These are phyloP conservation scores for Entomortierella beljakovae DNA, from an alignment of 192 early-diverging fungal genomes.

Conservation along the genomic window DNA sequence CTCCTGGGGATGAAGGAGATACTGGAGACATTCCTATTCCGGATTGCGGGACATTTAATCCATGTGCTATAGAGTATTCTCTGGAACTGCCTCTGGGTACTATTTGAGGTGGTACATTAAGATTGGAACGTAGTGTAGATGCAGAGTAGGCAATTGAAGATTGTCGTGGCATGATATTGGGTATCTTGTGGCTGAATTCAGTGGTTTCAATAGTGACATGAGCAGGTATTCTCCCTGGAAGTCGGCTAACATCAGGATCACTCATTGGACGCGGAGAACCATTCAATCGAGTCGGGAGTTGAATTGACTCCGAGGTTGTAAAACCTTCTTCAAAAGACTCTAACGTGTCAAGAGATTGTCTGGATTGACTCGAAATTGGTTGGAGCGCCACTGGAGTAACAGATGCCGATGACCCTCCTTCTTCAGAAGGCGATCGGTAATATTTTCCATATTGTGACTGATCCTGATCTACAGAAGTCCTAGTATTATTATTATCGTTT, in stretches of 20 bases:
- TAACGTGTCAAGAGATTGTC: slow-evolving; percentile 35
- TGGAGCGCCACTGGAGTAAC: slow-evolving; percentile 36
- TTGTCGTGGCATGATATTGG: slow-evolving; percentile 38
- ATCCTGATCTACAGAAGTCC: slow-evolving; percentile 40
- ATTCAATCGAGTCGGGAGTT: slow-evolving; percentile 2
- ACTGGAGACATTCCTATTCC: slow-evolving; percentile 46
- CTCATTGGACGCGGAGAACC: slow-evolving; percentile 32
- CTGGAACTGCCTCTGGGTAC: slow-evolving; percentile 43
- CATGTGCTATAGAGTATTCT: slow-evolving; percentile 40
- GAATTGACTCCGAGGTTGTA: neutral
- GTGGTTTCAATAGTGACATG: slow-evolving; percentile 41
- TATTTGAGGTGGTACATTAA: slow-evolving; percentile 42
- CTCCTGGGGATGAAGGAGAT: slow-evolving; percentile 42
- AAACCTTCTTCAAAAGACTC: slow-evolving; percentile 21
- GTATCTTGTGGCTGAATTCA: slow-evolving; percentile 41
- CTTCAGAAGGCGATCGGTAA: slow-evolving; percentile 24
- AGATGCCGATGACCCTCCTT: slow-evolving; percentile 19
- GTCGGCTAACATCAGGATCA: slow-evolving; percentile 30
- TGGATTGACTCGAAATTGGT: slow-evolving; percentile 12
- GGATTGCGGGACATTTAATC: slow-evolving; percentile 43
- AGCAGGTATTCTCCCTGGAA: slow-evolving; percentile 18
- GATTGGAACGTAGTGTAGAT: slow-evolving; percentile 26
- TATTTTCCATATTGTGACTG: neutral
- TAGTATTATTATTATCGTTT: slow-evolving; percentile 14
- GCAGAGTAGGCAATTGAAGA: slow-evolving; percentile 48